These are phyloP conservation scores for Moesziomyces sp. DNA, from an alignment of 1,284 basidiomycete species.

Conservation along the genomic window DNA sequence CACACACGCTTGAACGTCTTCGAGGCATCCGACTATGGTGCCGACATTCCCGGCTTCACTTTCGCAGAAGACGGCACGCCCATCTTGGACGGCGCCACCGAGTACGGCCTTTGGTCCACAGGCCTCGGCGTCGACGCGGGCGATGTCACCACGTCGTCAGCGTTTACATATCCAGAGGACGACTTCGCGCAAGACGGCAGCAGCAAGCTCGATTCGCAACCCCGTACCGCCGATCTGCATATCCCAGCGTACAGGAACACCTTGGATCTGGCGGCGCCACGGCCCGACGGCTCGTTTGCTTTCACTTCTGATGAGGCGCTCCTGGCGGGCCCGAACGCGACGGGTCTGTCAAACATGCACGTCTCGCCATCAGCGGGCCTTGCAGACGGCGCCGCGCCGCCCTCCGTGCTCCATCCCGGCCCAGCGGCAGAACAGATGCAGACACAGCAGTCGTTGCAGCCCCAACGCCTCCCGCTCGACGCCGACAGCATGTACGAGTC, in stretches of 20 bases:
- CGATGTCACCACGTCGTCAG: slow-evolving; percentile 18
- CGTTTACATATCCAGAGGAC: slow-evolving; percentile 20
- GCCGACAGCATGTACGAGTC: slow-evolving; percentile 33
- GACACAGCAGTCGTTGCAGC: slow-evolving; percentile 12
- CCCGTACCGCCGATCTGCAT: slow-evolving; percentile 27
- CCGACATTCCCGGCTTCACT: slow-evolving; percentile 29
- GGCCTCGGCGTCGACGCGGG: slow-evolving; percentile 19
- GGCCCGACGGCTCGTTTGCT: slow-evolving; percentile 16
- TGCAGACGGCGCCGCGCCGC: slow-evolving; percentile 11
- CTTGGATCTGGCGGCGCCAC: slow-evolving; percentile 12
- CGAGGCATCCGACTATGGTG: slow-evolving; percentile 34
- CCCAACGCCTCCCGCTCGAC: slow-evolving; percentile 16
- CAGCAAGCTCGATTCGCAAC: slow-evolving; percentile 28
- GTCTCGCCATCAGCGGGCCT: slow-evolving; percentile 12
- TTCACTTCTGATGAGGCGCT: slow-evolving; percentile 19
- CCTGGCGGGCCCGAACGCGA: not conserved
- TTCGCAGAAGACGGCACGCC: slow-evolving; percentile 36
- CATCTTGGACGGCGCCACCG: slow-evolving; percentile 21
- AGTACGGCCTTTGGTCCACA: slow-evolving; percentile 38
- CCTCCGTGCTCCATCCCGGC: slow-evolving; percentile 34
- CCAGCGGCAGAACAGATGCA: slow-evolving; percentile 21
- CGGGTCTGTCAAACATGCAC: slow-evolving; percentile 8
- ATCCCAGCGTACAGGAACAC: slow-evolving; percentile 9
- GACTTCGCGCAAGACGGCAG: slow-evolving; percentile 14
- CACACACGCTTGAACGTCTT: slow-evolving; percentile 64